These are phyloP conservation scores for Cladophialophora bantiana DNA, from an alignment of 2,329 filamentous ascomycete species.

Conservation along the genomic window DNA sequence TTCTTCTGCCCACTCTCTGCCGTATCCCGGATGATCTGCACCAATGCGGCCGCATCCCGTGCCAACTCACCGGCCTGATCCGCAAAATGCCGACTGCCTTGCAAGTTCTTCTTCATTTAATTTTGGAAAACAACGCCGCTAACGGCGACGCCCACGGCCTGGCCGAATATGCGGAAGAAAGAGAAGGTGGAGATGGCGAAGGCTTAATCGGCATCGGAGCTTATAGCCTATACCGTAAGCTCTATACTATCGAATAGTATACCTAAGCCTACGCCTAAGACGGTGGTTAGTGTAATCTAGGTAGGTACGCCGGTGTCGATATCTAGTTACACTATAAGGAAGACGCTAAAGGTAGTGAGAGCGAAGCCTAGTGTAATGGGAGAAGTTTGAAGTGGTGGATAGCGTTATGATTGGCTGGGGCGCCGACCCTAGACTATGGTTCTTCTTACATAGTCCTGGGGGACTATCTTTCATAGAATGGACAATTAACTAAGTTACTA, in stretches of 20 bases:
- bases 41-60: constrained; percentile 63
- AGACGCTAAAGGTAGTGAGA: constrained; percentile 1
- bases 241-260: too few species aligned
- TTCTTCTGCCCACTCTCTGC: constrained; percentile 49
- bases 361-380: constrained; percentile 3
- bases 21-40: constrained; percentile 64
- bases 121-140: constrained; percentile 74
- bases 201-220: constrained; percentile 62
- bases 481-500: too few species aligned
- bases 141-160: constrained; percentile 69
- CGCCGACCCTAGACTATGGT: too few species aligned
- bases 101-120: constrained; percentile 53
- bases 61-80: constrained; percentile 58
- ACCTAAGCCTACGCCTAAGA: constrained; percentile 66
- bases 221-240: too few species aligned
- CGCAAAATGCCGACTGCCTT: constrained; percentile 40
- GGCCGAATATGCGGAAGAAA: constrained; percentile 70
- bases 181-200: constrained; percentile 68
- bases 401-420: too few species aligned
- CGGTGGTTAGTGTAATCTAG: constrained; percentile 69
- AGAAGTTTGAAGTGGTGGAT: too few species aligned
- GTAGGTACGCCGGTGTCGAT: constrained; percentile 56
- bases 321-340: constrained; percentile 44
- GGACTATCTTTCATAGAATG: too few species aligned
- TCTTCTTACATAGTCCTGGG: too few species aligned